These are phyloP conservation scores for Astrocystis sublimbata DNA, from an alignment of 495 filamentous ascomycete genomes.

Conservation along the genomic window DNA sequence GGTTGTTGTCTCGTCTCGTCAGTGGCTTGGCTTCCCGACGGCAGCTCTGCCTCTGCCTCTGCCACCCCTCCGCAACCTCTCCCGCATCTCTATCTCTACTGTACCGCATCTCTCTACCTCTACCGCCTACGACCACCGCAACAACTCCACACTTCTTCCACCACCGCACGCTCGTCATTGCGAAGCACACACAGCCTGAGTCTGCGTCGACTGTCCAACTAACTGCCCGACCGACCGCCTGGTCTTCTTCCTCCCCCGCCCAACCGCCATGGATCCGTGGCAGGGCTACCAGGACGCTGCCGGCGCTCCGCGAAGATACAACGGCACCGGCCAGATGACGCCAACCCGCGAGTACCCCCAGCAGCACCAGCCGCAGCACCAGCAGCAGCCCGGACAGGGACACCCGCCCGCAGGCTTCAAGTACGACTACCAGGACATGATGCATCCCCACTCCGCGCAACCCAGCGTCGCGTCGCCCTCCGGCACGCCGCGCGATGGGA, in stretches of 20 bases:
- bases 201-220: conserved; percentile 13
- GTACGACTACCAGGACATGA: conserved; percentile 70
- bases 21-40: conserved; percentile 15
- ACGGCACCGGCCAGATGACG: conserved; percentile 47
- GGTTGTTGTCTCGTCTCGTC: background rate
- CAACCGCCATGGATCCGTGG: conserved; percentile 59
- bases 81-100: no score
- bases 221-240: no score
- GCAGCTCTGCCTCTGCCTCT: no score
- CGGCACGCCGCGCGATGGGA: conserved; percentile 69
- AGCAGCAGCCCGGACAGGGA: conserved; percentile 48
- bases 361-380: no score
- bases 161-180: conserved; percentile 14
- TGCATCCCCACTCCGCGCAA: conserved; percentile 56
- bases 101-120: conserved; percentile 15
- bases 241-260: conserved; percentile 11
- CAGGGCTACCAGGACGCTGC: conserved; percentile 51
- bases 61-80: conserved; percentile 16
- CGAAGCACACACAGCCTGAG: conserved; percentile 3
- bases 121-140: conserved; percentile 13
- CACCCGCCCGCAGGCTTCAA: conserved; percentile 68
- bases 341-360: conserved; percentile 47
- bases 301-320: conserved; percentile 52
- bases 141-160: background rate
- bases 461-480: conserved; percentile 65